Conservation (phyloP, 306 rosid species). For the Vigna nakashimae region DNA sequence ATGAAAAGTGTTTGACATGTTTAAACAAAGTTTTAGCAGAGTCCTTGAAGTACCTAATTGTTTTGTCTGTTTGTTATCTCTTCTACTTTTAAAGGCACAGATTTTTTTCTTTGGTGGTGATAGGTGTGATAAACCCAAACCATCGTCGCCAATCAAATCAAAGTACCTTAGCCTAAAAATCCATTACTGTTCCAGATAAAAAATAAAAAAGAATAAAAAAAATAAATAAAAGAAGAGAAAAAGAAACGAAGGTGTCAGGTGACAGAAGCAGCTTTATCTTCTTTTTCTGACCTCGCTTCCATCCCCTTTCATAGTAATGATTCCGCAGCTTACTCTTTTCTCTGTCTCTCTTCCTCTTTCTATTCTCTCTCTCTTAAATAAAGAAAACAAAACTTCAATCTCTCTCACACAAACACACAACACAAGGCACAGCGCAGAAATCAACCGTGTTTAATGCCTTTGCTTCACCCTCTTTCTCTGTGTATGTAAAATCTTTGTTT, state of each 20-base stretch:
- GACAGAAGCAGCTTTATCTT: constrained; percentile 70
- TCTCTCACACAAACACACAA: neutral
- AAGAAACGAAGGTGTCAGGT: constrained; percentile 55
- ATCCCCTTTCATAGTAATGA: constrained; percentile 70
- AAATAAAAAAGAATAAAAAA: neutral
- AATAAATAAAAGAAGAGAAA: neutral
- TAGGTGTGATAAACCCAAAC: constrained; percentile 1
- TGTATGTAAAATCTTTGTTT: constrained; percentile 70
- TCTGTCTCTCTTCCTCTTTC: neutral
- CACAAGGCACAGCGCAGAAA: neutral
- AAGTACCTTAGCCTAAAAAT: constrained; percentile 34
- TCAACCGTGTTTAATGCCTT: constrained; percentile 33
- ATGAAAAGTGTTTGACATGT: neutral
- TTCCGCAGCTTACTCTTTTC: constrained; percentile 48
- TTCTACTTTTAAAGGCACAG: neutral
- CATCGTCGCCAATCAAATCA: constrained; percentile 38
- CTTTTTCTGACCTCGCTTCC: constrained; percentile 71
- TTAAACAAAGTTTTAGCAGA: neutral
- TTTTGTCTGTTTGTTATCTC: neutral
- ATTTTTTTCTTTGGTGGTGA: neutral
- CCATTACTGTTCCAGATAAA: neutral
- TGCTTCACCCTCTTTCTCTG: constrained; percentile 51
- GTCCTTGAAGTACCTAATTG: neutral
- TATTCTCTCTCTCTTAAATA: neutral
- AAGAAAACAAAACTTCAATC: constrained; percentile 31